Percentiles rank a stretch among this genome's conserved stretches.
Conservation (phyloP, 2,329 filamentous ascomycete genomes). For the Xylariales sp. region DNA sequence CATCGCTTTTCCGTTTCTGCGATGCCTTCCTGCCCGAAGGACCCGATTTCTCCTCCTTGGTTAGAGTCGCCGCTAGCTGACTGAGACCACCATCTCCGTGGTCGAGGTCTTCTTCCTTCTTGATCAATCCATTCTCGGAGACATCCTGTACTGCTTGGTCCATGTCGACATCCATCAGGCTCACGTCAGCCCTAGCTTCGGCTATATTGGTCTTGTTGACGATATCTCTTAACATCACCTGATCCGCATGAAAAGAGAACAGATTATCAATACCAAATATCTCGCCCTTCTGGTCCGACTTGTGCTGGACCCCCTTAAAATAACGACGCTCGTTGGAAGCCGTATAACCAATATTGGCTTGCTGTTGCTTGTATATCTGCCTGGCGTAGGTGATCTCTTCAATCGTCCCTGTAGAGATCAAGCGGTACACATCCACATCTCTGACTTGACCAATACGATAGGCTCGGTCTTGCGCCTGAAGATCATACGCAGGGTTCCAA, state of each 20-base stretch:
- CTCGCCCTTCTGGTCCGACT: slow-evolving; percentile 78
- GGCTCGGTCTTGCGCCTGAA: slow-evolving; percentile 93
- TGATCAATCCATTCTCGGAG: slow-evolving; percentile 42
- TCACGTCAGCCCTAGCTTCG: slow-evolving; percentile 81
- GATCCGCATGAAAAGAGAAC: slow-evolving; percentile 74
- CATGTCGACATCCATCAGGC: slow-evolving; percentile 71
- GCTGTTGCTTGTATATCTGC: slow-evolving; percentile 98
- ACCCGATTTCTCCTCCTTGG: slow-evolving; percentile 41
- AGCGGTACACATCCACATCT: slow-evolving; percentile 91
- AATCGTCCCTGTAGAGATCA: slow-evolving; percentile 86
- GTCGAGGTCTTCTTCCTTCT: slow-evolving; percentile 42
- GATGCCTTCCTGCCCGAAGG: slow-evolving; percentile 25
- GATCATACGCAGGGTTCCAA: slow-evolving; percentile 93
- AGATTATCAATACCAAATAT: slow-evolving; percentile 89
- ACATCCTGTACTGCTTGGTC: slow-evolving; percentile 51
- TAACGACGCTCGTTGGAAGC: slow-evolving; percentile 90
- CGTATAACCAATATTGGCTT: slow-evolving; percentile 95
- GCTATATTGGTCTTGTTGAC: slow-evolving; percentile 98
- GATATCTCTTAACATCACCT: slow-evolving; percentile 83
- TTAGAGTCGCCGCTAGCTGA: slow-evolving; percentile 62
- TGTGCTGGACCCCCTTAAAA: slow-evolving; percentile 89
- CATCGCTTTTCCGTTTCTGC: slow-evolving; percentile 55
- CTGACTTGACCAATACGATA: slow-evolving; percentile 91
- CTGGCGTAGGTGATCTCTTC: slow-evolving; percentile 96
- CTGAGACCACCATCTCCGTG: slow-evolving; percentile 64